These are phyloP conservation scores for Aspergillus transmontanensis DNA, from an alignment of 2,329 filamentous ascomycete species.

Conservation along the genomic window DNA sequence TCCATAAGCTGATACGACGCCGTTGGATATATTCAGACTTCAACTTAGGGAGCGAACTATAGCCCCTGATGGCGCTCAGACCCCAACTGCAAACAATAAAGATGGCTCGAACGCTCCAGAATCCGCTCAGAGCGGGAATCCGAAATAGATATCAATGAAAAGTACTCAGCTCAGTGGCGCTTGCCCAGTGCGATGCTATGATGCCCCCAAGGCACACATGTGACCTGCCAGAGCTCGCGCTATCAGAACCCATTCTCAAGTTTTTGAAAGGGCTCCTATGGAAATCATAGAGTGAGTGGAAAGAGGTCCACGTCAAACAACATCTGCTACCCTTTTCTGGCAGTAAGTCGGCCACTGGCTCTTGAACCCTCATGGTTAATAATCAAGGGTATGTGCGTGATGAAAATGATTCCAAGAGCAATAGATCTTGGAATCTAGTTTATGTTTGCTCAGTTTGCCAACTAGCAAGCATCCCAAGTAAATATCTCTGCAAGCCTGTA, in stretches of 20 bases:
- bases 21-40: not conserved
- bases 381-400: not conserved
- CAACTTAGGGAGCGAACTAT: not conserved
- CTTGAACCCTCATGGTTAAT: not conserved
- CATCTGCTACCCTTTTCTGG: not conserved
- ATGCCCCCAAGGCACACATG: not conserved
- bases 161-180: not conserved
- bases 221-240: not conserved
- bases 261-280: not conserved
- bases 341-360: not conserved
- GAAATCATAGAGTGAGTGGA: not conserved
- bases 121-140: not conserved
- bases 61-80: not conserved
- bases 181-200: not conserved
- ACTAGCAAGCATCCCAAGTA: not conserved
- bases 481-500: not conserved
- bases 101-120: not conserved
- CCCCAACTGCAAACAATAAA: not conserved
- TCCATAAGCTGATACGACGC: slow-evolving; percentile 1
- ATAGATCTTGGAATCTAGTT: not conserved
- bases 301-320: not conserved
- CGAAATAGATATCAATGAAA: not conserved
- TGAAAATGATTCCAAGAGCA: not conserved
- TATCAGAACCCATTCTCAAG: not conserved
- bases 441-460: not conserved